Base-by-base conservation (phyloP, 345 rosid genomes). In the Pistacia integerrima region DNA sequence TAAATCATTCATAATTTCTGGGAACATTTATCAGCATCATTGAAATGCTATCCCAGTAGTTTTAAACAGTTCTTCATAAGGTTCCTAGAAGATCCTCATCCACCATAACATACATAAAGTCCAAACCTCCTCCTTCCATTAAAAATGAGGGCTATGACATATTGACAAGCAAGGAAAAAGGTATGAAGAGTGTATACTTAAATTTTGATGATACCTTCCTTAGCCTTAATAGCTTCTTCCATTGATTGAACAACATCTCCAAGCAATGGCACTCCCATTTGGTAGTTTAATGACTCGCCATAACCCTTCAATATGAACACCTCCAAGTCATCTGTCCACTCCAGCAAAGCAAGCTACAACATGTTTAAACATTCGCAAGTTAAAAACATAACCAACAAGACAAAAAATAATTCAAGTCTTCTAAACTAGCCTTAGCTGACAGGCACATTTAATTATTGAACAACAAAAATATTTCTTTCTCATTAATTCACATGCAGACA, bases 291-390 rank as follows among this genome's bases (percentile, higher is more conserved):
- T 56, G 97, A 88, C 33, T 91, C 84, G 56, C 98, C 94, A 72
- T 94, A 94, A 64, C 94, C 99, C 87, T 93, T 96, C 77, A 93
- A 79, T 49, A 96, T 69, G 77, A 91, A 93, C 73, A 82, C 74
- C 86, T 92, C 97, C 81, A 92, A 74, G 84, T 94, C 99, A 85
- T 96, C 95, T 66, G 93, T 78, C 99, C 99, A 96, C 88, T 91
- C 99, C 87, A 96, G 86, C 89, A 94, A 88, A 81, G 90, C 88
- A 79, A 92, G 87, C 99, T 96, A 61, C 16, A 67, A 69, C 72
- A 82, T 35, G 66, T 8, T 76, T 33, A 74, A 44, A 35, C 33
- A 12, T 70, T 52, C 55, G 64, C 54, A 77, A 17, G 83, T 85
- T 61, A 74, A 78, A 14, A 77, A 72, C 36, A 49, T 60, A 60